A percentile compares a stretch with the other conserved stretches of the same genome.
These are phyloP conservation scores for Wolfiporia cocos DNA, from an alignment of 1,284 basidiomycete species.

Conservation along the genomic window DNA sequence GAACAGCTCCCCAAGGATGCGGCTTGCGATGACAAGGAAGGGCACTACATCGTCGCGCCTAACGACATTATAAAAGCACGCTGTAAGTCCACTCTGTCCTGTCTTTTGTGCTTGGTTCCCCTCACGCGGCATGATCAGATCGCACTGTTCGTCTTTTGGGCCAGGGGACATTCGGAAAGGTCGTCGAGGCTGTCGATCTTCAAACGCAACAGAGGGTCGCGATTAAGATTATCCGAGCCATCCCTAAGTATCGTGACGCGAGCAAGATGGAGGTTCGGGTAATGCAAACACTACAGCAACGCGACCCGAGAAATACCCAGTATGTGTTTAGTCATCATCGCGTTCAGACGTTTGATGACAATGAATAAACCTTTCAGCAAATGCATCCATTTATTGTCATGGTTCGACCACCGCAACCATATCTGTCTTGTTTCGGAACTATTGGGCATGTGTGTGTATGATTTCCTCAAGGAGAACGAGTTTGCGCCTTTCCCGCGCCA, in stretches of 20 bases:
- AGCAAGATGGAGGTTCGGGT: conserved; percentile 98
- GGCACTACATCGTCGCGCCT: conserved; percentile 89
- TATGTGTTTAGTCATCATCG: conserved; percentile 37
- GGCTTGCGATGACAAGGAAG: conserved; percentile 90
- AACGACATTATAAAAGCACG: conserved; percentile 83
- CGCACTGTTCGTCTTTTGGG: conserved; percentile 88
- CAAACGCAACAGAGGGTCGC: conserved; percentile 80
- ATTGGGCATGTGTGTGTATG: conserved; percentile 96
- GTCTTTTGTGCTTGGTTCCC: conserved; percentile 7
- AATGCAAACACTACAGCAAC: conserved; percentile 84
- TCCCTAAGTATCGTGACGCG: conserved; percentile 97
- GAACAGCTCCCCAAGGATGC: no score
- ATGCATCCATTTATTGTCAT: conserved; percentile 94
- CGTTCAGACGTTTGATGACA: neutral
- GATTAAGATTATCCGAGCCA: conserved; percentile 97
- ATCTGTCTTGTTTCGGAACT: conserved; percentile 98
- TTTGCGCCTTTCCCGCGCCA: conserved; percentile 94
- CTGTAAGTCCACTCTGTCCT: conserved; percentile 47
- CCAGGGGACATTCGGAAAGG: conserved; percentile 99
- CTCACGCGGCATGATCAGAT: conserved; percentile 45
- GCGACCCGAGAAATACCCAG: conserved; percentile 89
- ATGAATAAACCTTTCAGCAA: conserved; percentile 51
- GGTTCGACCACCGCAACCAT: conserved; percentile 97
- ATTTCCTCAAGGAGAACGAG: conserved; percentile 97
- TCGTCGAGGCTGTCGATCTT: conserved; percentile 90